These are phyloP conservation scores for Trichoderma endophyticum DNA, from an alignment of 2,329 filamentous ascomycete genomes.

Conservation along the genomic window DNA sequence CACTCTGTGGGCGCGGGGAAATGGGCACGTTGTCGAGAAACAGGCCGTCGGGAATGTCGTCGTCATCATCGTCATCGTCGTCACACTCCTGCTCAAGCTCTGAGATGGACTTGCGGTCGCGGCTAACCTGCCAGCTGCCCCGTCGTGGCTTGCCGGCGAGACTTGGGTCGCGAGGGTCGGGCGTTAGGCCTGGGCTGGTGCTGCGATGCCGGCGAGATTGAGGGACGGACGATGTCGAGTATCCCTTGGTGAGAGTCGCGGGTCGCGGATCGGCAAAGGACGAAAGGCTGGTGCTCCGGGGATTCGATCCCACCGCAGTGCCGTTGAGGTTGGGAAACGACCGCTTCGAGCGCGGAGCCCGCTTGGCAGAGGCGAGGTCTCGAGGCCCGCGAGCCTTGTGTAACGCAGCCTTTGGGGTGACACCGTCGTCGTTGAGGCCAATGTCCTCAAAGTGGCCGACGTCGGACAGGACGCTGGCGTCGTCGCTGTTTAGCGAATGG, in stretches of 20 bases:
- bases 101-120: slow-evolving; percentile 62
- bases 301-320: slow-evolving; percentile 45
- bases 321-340: slow-evolving; percentile 45
- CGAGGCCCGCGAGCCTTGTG: slow-evolving; percentile 38
- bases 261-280: slow-evolving; percentile 37
- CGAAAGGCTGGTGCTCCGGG: slow-evolving; percentile 48
- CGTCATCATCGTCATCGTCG: slow-evolving; percentile 70
- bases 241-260: slow-evolving; percentile 27
- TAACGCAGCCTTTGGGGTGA: slow-evolving; percentile 50
- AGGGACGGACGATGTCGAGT: slow-evolving; percentile 39
- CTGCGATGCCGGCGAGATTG: slow-evolving; percentile 45
- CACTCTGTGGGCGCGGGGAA: slow-evolving; percentile 63
- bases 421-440: slow-evolving; percentile 65
- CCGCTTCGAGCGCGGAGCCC: slow-evolving; percentile 38
- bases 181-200: slow-evolving; percentile 48
- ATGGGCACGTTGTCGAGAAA: slow-evolving; percentile 80
- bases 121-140: slow-evolving; percentile 69
- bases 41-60: slow-evolving; percentile 75
- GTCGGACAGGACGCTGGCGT: slow-evolving; percentile 67
- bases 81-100: slow-evolving; percentile 75
- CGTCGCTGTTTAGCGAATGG: slow-evolving; percentile 73
- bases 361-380: slow-evolving; percentile 31
- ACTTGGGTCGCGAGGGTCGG: slow-evolving; percentile 43
- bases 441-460: slow-evolving; percentile 91
- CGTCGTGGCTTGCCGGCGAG: slow-evolving; percentile 44